A percentile compares a stretch with the other conserved stretches of the same genome.
These are phyloP conservation scores for Monilinia aucupariae DNA, from an alignment of 2,329 filamentous ascomycete species.

Conservation along the genomic window DNA sequence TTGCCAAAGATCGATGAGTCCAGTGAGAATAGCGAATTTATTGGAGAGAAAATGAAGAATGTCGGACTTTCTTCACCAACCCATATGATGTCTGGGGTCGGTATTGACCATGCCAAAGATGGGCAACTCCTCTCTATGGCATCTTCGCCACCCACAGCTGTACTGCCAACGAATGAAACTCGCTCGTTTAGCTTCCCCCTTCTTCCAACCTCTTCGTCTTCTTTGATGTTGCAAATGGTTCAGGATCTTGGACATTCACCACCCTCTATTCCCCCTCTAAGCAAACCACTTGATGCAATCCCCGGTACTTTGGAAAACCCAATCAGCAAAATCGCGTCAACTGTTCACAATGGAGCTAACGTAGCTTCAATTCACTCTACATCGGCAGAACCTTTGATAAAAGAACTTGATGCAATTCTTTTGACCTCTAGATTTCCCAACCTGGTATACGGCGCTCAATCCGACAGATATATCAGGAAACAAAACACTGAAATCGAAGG, in stretches of 20 bases:
- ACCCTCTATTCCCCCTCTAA: background rate
- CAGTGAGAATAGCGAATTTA: background rate
- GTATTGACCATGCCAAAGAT: background rate
- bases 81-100: background rate
- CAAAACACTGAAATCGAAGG: background rate
- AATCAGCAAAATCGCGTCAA: background rate
- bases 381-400: background rate
- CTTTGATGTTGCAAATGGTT: slow-evolving; percentile 3
- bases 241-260: background rate
- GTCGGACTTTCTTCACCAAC: background rate
- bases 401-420: background rate
- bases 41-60: background rate
- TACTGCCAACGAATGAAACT: background rate
- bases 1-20: background rate
- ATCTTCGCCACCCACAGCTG: background rate
- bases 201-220: background rate
- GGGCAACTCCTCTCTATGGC: background rate
- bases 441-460: background rate
- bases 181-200: background rate
- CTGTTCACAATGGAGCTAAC: background rate
- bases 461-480: background rate
- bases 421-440: background rate
- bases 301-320: background rate
- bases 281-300: background rate
- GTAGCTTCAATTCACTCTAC: background rate